Evolutionary conservation across 768 basidiomycete species (phyloP).

Genomic region (Boletus rubroflammeus): DNA sequence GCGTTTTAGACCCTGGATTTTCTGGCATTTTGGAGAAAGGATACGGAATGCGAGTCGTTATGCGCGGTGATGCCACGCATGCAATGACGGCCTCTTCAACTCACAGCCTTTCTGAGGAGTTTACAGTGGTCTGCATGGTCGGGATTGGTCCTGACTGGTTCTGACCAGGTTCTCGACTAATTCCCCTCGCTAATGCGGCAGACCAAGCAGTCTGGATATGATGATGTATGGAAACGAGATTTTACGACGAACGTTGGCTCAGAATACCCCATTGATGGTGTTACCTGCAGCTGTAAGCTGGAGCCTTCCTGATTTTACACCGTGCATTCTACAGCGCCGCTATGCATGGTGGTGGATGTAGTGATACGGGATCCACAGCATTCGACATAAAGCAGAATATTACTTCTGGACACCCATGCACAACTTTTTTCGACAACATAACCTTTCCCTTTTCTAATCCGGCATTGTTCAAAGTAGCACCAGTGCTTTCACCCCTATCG

Average conservation of each 20-base stretch:
- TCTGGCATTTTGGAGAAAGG: conserved; percentile 45
- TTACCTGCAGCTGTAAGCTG: not conserved
- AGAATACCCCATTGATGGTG: not conserved
- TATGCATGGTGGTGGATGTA: too few relatives aligned
- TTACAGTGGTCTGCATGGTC: not conserved
- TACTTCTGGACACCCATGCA: not conserved
- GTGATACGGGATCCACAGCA: not conserved
- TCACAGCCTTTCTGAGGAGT: not conserved
- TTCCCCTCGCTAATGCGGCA: too few relatives aligned
- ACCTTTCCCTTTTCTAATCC: not conserved
- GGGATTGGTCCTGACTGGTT: too few relatives aligned
- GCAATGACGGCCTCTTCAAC: too few relatives aligned
- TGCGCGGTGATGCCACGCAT: conserved; percentile 18
- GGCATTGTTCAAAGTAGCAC: not conserved
- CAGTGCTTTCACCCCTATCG: not conserved
- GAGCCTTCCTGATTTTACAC: not conserved
- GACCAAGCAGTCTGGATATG: not conserved
- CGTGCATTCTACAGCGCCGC: too few relatives aligned
- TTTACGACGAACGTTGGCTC: not conserved
- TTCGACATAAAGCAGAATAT: not conserved
- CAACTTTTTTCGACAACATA: not conserved
- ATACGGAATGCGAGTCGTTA: conserved; percentile 50
- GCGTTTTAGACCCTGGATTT: conserved; percentile 38
- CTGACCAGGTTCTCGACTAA: not conserved
- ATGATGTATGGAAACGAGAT: not conserved